phyloP scores from a whole-genome alignment of 148 eudicot species.

The Amaranthus hypochondriacus region DNA sequence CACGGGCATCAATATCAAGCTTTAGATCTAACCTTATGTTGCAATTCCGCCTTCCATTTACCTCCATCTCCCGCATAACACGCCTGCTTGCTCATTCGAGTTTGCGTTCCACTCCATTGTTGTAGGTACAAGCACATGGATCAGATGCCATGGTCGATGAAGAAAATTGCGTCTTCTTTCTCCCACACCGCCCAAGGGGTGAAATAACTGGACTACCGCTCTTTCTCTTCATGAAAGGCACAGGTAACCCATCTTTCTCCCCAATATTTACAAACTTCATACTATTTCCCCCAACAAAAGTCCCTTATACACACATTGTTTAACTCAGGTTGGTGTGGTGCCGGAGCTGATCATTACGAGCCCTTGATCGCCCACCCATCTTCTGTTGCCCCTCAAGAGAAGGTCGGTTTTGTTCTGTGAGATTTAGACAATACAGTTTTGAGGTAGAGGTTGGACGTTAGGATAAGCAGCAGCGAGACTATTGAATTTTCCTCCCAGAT shows the following conservation, averaged over 20 bases:
- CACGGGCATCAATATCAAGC: background rate
- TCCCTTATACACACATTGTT: background rate
- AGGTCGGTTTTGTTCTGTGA: slow-evolving; percentile 79
- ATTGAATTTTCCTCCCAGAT: slow-evolving; percentile 29
- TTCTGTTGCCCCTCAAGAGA: slow-evolving; percentile 50
- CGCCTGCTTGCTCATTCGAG: background rate
- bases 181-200: slow-evolving; percentile 87
- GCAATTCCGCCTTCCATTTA: background rate
- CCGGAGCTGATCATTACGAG: slow-evolving; percentile 93
- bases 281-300: background rate
- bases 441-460: slow-evolving; percentile 33
- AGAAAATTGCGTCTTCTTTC: slow-evolving; percentile 91
- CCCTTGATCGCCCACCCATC: slow-evolving; percentile 74
- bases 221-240: slow-evolving; percentile 98
- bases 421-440: slow-evolving; percentile 35
- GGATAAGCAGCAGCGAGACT: slow-evolving; percentile 24
- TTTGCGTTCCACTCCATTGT: background rate
- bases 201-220: slow-evolving; percentile 64
- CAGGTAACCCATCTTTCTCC: slow-evolving; percentile 35
- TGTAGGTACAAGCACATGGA: slow-evolving; percentile 95
- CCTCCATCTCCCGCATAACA: background rate
- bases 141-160: slow-evolving; percentile 96
- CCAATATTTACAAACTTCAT: background rate
- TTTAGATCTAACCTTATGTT: background rate
- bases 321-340: slow-evolving; percentile 87